Evolutionary conservation across 495 filamentous ascomycete genomes (phyloP), one percentile per base, ranked within the genome.

Genomic region (Acidiella bohemica): DNA sequence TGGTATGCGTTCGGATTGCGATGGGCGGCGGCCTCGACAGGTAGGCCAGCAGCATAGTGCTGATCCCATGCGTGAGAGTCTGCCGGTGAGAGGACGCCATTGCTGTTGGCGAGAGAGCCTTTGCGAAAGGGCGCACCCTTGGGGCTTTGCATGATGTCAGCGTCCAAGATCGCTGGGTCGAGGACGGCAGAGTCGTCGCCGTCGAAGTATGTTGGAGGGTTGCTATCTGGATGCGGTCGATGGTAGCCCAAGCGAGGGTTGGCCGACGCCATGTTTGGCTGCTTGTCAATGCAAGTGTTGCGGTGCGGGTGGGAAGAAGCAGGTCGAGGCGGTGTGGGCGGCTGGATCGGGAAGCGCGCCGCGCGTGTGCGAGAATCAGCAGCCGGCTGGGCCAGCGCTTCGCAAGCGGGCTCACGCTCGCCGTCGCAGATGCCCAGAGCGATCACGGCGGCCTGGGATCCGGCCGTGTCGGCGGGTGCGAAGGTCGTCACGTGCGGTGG

Each of bases 211-310:
- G 26, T 37, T 33, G 38, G 46, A 40, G 22, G 55, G 47, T 52
- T 27, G 52, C 45, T 26, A 52, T 44, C 39, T 11, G 34, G 4
- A 9, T 37, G 46, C 26, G 54, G 48, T 25, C 44, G 56, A 12
- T 55, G 47, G 46, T 56, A 52, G 40, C 50, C 55, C 31, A 50
- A 48, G 24, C 22, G 40, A 38, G 32, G 32, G 43, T 25, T 39
- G 30, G 42, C 41, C 19, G 25, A 42, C 16, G 47, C 47, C 47
- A 50, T 50, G 41, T 39, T 44, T 16, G 46, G 37, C 32, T 37
- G 47, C 50, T 59, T 56, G 54, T 55, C n/a, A 55, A 23, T 47
- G 42, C 42, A 55, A 53, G 46, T 55, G 52, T 43, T 51, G 54
- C 49, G 55, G 54, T 55, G 48, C 43, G 30, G 21, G 39, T 31